Percentiles rank a stretch among this genome's conserved stretches.
These are phyloP conservation scores for Typha latifolia DNA, from an alignment of 176 grass and related monocot species.

Conservation along the genomic window DNA sequence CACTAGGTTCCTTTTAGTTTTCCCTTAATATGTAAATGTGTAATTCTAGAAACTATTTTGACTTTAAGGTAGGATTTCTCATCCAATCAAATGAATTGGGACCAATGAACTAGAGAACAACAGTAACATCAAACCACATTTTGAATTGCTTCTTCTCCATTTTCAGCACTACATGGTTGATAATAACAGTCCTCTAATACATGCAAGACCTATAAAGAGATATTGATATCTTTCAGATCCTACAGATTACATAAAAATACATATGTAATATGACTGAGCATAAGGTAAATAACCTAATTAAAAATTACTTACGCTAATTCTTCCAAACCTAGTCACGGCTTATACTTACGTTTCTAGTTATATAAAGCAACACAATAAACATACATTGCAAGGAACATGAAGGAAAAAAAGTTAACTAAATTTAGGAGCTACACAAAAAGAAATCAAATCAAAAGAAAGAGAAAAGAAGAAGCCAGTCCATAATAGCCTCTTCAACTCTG, in stretches of 20 bases:
- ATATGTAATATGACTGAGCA: background rate
- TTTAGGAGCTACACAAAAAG: background rate
- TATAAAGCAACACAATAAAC: background rate
- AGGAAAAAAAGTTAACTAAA: background rate
- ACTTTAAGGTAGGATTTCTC: no score
- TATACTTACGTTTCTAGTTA: background rate
- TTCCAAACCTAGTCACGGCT: background rate
- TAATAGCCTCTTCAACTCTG: background rate
- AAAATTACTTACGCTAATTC: background rate
- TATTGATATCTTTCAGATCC: background rate
- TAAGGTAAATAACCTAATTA: background rate
- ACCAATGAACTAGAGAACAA: background rate
- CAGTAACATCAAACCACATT: background rate
- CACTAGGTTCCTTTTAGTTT: no score
- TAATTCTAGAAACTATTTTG: no score
- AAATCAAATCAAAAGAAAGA: background rate
- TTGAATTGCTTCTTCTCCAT: background rate
- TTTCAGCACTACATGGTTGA: background rate
- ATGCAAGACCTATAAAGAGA: background rate
- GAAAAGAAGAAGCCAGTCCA: background rate
- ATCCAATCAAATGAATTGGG: no score
- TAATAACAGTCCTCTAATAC: background rate
- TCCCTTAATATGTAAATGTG: no score
- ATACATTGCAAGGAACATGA: background rate
- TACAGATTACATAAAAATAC: background rate